phyloP scores from a whole-genome alignment of 2,329 filamentous ascomycete species.

The Calonectria pseudoturangicola region DNA sequence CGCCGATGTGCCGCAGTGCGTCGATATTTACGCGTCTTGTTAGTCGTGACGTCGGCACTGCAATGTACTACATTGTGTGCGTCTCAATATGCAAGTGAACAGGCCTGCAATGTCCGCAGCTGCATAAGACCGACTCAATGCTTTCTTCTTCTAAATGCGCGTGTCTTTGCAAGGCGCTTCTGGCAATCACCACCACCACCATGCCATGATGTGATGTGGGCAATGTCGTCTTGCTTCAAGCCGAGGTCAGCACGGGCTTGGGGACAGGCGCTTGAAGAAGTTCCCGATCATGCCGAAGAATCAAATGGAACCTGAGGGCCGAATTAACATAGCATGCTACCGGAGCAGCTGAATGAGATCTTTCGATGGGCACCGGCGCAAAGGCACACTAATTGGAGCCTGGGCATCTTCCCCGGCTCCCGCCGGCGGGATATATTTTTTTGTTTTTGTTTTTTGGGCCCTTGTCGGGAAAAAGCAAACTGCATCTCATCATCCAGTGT shows the following conservation, averaged over 20 bases:
- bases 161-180: slow-evolving; percentile 3
- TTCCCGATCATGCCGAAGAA: slow-evolving; percentile 33
- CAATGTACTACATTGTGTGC: slow-evolving; percentile 24
- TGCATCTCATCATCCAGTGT: slow-evolving; percentile 25
- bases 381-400: slow-evolving; percentile 22
- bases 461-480: slow-evolving; percentile 37
- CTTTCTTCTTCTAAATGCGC: not conserved
- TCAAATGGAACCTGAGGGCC: not conserved
- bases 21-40: slow-evolving; percentile 32
- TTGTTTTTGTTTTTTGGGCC: slow-evolving; percentile 5
- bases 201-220: slow-evolving; percentile 20
- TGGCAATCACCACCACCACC: not conserved
- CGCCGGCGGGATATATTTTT: slow-evolving; percentile 22
- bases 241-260: slow-evolving; percentile 31
- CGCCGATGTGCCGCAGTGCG: slow-evolving; percentile 23
- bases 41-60: slow-evolving; percentile 27
- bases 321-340: not conserved
- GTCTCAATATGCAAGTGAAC: slow-evolving; percentile 25
- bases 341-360: not conserved
- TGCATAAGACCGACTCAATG: slow-evolving; percentile 20
- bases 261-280: slow-evolving; percentile 14
- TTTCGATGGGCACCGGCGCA: slow-evolving; percentile 8
- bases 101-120: slow-evolving; percentile 29
- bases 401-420: slow-evolving; percentile 17
- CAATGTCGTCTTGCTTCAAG: slow-evolving; percentile 14